Conservation (phyloP, 2,329 filamentous ascomycete species). For the Calonectria fujianensis region DNA sequence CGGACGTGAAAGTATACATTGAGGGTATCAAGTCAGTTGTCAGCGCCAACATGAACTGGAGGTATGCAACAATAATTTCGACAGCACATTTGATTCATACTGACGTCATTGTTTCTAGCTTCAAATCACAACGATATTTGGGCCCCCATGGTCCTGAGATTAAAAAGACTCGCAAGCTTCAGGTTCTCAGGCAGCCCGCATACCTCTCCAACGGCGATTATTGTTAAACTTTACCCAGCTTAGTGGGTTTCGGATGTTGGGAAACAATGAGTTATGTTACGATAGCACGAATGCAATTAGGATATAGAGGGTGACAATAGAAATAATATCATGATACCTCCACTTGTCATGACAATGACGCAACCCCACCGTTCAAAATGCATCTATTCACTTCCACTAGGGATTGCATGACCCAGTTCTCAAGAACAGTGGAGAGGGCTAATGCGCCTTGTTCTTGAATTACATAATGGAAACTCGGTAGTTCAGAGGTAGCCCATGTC, state of each 20-base stretch:
- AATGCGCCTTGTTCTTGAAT: background rate
- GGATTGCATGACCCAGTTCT: background rate
- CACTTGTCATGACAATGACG: background rate
- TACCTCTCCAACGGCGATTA: background rate
- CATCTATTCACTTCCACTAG: background rate
- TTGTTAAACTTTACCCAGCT: background rate
- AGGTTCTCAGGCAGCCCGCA: background rate
- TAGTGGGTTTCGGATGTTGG: background rate
- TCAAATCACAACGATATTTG: background rate
- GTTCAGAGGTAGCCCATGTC: background rate
- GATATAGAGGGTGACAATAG: background rate
- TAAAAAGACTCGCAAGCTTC: background rate
- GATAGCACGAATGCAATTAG: background rate
- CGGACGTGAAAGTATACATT: background rate
- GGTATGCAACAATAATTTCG: background rate
- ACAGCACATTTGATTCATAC: background rate
- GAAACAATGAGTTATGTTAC: background rate
- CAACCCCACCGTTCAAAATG: background rate
- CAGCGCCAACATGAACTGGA: slow-evolving; percentile 26
- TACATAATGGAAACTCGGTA: background rate
- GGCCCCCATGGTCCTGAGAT: background rate
- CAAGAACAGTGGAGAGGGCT: background rate
- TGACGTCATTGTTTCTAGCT: background rate
- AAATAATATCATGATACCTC: background rate
- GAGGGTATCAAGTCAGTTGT: slow-evolving; percentile 20